Conservation (phyloP, 2,329 filamentous ascomycete species). For the Ceratocystis harringtonii region DNA sequence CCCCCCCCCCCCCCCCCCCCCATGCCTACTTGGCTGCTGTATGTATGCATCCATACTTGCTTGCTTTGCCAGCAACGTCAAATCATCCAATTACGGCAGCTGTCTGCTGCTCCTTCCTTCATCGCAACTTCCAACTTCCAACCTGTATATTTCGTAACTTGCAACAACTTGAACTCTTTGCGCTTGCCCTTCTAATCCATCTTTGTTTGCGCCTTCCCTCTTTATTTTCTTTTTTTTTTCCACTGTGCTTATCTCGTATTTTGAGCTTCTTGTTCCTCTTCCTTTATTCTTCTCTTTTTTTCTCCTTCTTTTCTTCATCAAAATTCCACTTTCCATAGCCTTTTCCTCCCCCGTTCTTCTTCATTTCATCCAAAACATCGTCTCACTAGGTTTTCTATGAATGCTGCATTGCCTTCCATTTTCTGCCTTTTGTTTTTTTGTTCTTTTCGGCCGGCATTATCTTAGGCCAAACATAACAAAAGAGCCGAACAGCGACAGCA, state of each 20-base stretch:
- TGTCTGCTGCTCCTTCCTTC: not conserved
- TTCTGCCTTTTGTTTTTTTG: not conserved
- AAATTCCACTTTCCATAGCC: not conserved
- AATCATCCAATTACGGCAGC: not conserved
- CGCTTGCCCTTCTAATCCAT: not conserved
- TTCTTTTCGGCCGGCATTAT: not conserved
- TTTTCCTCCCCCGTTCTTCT: not conserved
- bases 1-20: not conserved
- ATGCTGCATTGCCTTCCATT: not conserved
- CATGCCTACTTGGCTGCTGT: not conserved
- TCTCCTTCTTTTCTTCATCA: not conserved
- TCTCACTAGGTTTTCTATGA: not conserved
- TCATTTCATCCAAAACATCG: not conserved
- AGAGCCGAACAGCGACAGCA: not conserved
- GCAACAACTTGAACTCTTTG: not conserved
- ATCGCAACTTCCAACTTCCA: constrained; percentile 2
- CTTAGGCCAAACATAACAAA: not conserved
- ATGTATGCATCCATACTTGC: not conserved
- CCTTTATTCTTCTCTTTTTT: not conserved
- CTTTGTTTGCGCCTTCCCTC: not conserved
- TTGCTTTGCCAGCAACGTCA: not conserved
- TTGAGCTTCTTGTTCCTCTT: not conserved
- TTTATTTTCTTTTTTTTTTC: not conserved
- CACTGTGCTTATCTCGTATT: not conserved
- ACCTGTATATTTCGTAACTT: not conserved